Percentiles rank a stretch among this genome's conserved stretches.
phyloP scores from a whole-genome alignment of 139 green algal species.

The Chlamydomonas sp. region DNA sequence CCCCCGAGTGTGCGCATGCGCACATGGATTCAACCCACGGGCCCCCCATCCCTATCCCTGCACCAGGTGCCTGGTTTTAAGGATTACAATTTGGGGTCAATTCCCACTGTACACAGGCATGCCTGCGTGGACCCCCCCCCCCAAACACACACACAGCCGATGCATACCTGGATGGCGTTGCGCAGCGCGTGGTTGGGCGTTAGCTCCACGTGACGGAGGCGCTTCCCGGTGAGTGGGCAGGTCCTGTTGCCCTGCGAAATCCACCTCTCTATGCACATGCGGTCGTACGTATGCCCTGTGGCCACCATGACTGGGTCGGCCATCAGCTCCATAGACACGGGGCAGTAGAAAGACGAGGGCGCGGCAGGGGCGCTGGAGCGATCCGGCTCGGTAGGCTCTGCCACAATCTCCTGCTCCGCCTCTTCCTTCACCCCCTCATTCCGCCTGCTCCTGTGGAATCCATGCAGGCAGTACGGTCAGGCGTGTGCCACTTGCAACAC shows the following conservation, averaged over 20 bases:
- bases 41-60: background rate
- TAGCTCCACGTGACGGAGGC: slow-evolving; percentile 81
- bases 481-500: background rate
- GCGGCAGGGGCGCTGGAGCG: slow-evolving; percentile 20
- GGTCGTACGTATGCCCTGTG: slow-evolving; percentile 91
- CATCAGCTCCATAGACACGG: slow-evolving; percentile 90
- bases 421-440: slow-evolving; percentile 80
- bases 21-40: background rate
- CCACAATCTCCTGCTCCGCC: slow-evolving; percentile 71
- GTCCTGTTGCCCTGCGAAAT: slow-evolving; percentile 76
- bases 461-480: no score
- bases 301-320: slow-evolving; percentile 86
- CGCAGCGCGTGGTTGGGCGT: slow-evolving; percentile 87
- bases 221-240: slow-evolving; percentile 84
- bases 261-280: slow-evolving; percentile 83
- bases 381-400: background rate
- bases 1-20: background rate
- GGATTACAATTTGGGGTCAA: background rate
- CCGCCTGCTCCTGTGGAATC: slow-evolving; percentile 76
- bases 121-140: no score
- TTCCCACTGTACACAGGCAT: slow-evolving; percentile 17
- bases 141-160: no score
- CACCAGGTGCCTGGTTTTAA: background rate
- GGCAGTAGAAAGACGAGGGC: slow-evolving; percentile 67
- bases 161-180: slow-evolving; percentile 77